Evolutionary conservation across 352 stramenopile genomes (phyloP), one percentile per base, ranked within the genome.

Genomic region (Phytophthora hybrid): DNA sequence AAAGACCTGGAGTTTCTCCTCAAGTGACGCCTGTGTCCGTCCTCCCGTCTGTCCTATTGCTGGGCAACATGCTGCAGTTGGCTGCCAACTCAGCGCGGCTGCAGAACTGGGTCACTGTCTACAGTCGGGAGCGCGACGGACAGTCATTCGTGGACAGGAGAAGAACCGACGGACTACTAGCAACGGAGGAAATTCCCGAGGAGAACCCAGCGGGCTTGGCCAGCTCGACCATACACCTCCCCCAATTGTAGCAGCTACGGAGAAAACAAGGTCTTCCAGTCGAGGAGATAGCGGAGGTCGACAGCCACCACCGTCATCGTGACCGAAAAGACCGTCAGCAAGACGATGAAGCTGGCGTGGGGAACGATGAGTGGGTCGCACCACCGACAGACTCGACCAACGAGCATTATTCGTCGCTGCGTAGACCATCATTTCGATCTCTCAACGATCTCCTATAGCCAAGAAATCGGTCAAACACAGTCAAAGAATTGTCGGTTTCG

Each of bases 151-250:
- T 26, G 23, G 82, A 3, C 73, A 83, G 32, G 60, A 80, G 31
- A 77, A 63, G 52, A 69, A 61, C 16, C 21, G 31, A 63, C 58
- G 63, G 54, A 62, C 19, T 66, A 63, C 55, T 52, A 58, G 39
- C 18, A 53, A 18, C 8, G 62, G 60, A 23, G 51, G 51, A 13
- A 73, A 63, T 61, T 61, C 58, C 23, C 64, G 69, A 59, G 67
- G 61, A 18, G 31, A 59, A 16, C 59, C 59, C 2, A 74, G 26
- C 21, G 73, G 75, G 19, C 41, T 90, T 13, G 76, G 77, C 4
- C 83, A 91, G 66, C 80, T 89, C 26, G 83, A 91, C 4, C 71
- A 78, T 21, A 68, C 74, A 1, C 57, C 76, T 6, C 58, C 70
- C 26, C 19, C 49, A 13, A 46, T 68, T 34, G 59, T 31, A 47